phyloP scores from a whole-genome alignment of 805 yeast genomes.

The Metschnikowia chrysomelidarum region DNA sequence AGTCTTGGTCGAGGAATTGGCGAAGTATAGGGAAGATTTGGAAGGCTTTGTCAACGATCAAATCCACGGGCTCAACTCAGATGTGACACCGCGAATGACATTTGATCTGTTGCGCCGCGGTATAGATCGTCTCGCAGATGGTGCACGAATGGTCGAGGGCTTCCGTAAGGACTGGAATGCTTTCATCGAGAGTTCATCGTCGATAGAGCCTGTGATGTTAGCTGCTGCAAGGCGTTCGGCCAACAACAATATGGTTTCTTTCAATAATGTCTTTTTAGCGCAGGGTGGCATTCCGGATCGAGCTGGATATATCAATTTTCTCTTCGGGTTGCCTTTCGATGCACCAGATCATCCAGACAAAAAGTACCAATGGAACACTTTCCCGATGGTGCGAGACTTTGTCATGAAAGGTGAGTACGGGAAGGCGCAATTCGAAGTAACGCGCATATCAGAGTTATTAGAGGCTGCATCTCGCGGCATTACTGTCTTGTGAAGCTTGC shows the following conservation, averaged over 20 bases:
- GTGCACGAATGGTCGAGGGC: constrained; percentile 45
- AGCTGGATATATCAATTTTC: constrained; percentile 61
- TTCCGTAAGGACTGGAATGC: constrained; percentile 68
- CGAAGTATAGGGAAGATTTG: constrained; percentile 46
- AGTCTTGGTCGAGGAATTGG: constrained; percentile 44
- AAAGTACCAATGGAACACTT: constrained; percentile 56
- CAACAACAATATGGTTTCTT: constrained; percentile 62
- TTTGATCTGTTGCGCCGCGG: constrained; percentile 25
- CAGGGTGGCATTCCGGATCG: constrained; percentile 47
- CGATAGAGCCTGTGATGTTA: constrained; percentile 69
- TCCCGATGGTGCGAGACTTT: constrained; percentile 76
- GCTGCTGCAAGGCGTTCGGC: constrained; percentile 75
- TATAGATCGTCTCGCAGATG: constrained; percentile 26
- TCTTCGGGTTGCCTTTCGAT: constrained; percentile 67
- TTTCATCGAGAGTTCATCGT: constrained; percentile 37
- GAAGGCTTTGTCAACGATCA: constrained; percentile 31
- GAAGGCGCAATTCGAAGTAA: constrained; percentile 53
- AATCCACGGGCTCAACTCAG: neutral
- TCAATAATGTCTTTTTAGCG: constrained; percentile 53
- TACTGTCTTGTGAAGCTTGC: too few relatives aligned
- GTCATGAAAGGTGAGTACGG: constrained; percentile 48
- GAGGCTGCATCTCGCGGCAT: constrained; percentile 3
- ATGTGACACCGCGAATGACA: constrained; percentile 21
- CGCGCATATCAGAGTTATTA: constrained; percentile 7
- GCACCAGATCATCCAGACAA: constrained; percentile 43